Base-by-base conservation (phyloP, 192 early-diverging fungal species). In the Phlyctochytrium planicorne region DNA sequence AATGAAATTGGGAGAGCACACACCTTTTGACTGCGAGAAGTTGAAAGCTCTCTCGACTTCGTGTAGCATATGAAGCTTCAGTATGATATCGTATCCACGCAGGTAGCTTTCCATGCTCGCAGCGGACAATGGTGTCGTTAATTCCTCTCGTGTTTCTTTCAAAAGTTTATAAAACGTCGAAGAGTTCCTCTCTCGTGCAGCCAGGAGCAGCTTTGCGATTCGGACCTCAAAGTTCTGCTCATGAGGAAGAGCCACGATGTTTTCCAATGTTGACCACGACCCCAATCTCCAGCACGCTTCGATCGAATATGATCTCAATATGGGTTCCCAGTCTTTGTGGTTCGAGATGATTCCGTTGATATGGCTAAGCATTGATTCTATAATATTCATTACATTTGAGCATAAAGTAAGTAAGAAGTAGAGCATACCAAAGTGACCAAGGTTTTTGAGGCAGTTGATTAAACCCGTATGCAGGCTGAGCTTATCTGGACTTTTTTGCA, bases 41-140 rank as follows among this genome's bases (percentile, higher is more conserved):
- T 61, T n/a, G 62, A 66, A 75, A 16, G 75, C 68, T 0, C 66
- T 72, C 60, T 91, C 85, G 10, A 90, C 52, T 61, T 92, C 92
- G 34, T 83, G 77, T 20, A 92, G 74, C 77, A 90, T 81, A 55
- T 87, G 82, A 2, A 93, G 74, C 65, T 88, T 84, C 17, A 89
- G 69, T 4, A 87, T 66, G 25, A 65, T 63, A 34, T 87, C 85
- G 53, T 93, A 89, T 1, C 77, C 71, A 1, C 86, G 64, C 4
- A 69, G 53, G 57, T 92, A 93, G 0, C 87, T 84, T 59, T 90
- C 85, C 79, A 87, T 82, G 52, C 83, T 82, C 0, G 88, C 84
- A 30, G 84, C 82, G 0, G 84, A 73, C 6, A 92, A 71, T 0
- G 82, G 72, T 0, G 75, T 75, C 16, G 84, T 78, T 12, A 90